These are phyloP conservation scores for Sclerotinia borealis DNA, from an alignment of 2,329 filamentous ascomycete species.

Conservation along the genomic window DNA sequence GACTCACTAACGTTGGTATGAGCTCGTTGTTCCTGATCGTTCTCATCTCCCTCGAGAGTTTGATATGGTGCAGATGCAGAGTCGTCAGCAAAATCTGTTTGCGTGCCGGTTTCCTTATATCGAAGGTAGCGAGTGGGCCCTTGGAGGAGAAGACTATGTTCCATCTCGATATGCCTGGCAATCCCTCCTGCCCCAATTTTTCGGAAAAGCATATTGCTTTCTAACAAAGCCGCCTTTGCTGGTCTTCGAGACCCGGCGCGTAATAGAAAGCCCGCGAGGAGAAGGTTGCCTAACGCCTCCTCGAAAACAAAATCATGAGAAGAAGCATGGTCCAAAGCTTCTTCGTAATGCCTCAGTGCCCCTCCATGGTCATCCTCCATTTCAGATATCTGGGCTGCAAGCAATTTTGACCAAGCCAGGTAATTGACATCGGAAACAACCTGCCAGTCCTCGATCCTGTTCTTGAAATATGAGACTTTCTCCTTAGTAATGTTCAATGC, in stretches of 20 bases:
- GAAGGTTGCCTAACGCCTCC: conserved; percentile 65
- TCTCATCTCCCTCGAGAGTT: conserved; percentile 37
- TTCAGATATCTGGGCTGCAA: conserved; percentile 65
- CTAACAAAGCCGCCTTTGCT: conserved; percentile 61
- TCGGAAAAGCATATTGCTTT: conserved; percentile 62
- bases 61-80: conserved; percentile 47
- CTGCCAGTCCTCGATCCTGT: conserved; percentile 59
- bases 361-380: conserved; percentile 49
- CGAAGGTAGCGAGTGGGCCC: conserved; percentile 53
- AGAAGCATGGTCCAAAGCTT: conserved; percentile 64
- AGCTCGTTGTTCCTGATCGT: conserved; percentile 37
- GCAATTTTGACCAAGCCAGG: conserved; percentile 58
- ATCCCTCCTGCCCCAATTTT: conserved; percentile 65
- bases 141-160: conserved; percentile 61
- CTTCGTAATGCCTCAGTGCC: conserved; percentile 61
- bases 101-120: conserved; percentile 57
- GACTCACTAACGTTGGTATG: conserved; percentile 36
- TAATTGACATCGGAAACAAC: conserved; percentile 65
- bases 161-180: conserved; percentile 59
- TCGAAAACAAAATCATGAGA: conserved; percentile 63
- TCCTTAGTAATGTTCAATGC: conserved; percentile 45
- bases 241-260: conserved; percentile 59
- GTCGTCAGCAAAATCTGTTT: conserved; percentile 64
- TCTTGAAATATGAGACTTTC: conserved; percentile 49
- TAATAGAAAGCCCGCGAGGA: conserved; percentile 67